Evolutionary conservation across 768 basidiomycete genomes (phyloP), one percentile per base, ranked within the genome.

Genomic region (Polyporus arcularius): DNA sequence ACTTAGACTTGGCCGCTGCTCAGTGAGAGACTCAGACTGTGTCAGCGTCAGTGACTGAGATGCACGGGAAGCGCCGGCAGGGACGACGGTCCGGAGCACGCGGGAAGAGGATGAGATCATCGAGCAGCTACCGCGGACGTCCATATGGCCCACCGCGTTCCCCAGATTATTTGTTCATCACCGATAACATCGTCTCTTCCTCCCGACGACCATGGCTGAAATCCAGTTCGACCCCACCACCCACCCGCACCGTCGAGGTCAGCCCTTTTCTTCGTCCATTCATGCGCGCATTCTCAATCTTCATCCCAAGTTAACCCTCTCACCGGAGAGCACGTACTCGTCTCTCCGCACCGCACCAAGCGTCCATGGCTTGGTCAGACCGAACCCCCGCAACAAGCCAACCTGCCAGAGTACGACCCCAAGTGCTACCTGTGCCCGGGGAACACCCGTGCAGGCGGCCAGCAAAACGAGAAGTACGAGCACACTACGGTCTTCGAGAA

Each of bases 361-460:
- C 85, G 95, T 18, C 95, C 95, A 14, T 97, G 95, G 95, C 81
- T 87, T 42, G 94, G 94, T 32, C 92, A 96, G 71, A 85, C 85
- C 1, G 94, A 96, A 63, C 72, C 85, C 1, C 80, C 87, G 0
- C 81, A 86, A 58, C 49, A 78, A 1, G 68, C 75, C 7, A 70
- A 76, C 39, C 78, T 90, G 4, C 88, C 87, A 0, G 63, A 79
- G 46, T 83, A 92, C 66, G 92, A 94, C 67, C 81, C 82, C 4
- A 73, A 76, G 41, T 96, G 94, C 69, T 95, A 92, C 72, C 85
- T 97, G 48, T 97, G 95, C 68, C 94, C 95, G 0, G 88, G 94
- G 15, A 95, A 96, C 70, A 61, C 76, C 26, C 84, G 94, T 18
- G 84, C 87, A 0, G 85, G 85, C n/a, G 93, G 91, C 0, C 73